Percentiles rank a stretch among this genome's conserved stretches.
Conservation (phyloP, 73 alveolate species). For the Blepharisma japonicum region DNA sequence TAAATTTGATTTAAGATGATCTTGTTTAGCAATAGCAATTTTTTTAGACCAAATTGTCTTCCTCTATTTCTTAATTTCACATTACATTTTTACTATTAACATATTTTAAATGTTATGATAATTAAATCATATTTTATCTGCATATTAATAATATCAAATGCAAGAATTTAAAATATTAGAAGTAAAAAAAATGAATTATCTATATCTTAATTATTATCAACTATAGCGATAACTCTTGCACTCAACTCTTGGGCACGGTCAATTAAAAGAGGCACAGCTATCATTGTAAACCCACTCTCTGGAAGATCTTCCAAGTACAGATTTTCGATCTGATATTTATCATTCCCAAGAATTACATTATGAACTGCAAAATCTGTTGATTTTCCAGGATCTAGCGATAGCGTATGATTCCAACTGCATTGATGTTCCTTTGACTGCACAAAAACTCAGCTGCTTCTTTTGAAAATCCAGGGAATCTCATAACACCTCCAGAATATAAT, state of each 20-base stretch:
- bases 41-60: too few relatives aligned
- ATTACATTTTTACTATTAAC: too few relatives aligned
- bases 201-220: too few relatives aligned
- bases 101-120: too few relatives aligned
- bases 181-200: too few relatives aligned
- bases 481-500: background rate
- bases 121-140: too few relatives aligned
- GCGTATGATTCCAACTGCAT: constrained; percentile 2
- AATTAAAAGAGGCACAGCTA: background rate
- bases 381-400: background rate
- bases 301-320: constrained; percentile 20
- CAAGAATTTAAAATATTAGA: too few relatives aligned
- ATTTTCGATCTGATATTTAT: constrained; percentile 8
- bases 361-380: background rate
- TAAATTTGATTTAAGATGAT: too few relatives aligned
- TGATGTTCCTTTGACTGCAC: background rate
- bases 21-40: too few relatives aligned
- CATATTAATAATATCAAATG: too few relatives aligned
- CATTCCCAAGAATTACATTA: background rate
- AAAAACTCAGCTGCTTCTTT: constrained; percentile 6
- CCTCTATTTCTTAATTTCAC: too few relatives aligned
- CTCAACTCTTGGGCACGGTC: background rate
- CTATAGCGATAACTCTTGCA: constrained; percentile 15
- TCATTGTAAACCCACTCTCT: constrained; percentile 2
- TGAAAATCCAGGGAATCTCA: constrained; percentile 25